Conservation (phyloP, 805 yeast species). For the Teunomyces lycoperdinae region DNA sequence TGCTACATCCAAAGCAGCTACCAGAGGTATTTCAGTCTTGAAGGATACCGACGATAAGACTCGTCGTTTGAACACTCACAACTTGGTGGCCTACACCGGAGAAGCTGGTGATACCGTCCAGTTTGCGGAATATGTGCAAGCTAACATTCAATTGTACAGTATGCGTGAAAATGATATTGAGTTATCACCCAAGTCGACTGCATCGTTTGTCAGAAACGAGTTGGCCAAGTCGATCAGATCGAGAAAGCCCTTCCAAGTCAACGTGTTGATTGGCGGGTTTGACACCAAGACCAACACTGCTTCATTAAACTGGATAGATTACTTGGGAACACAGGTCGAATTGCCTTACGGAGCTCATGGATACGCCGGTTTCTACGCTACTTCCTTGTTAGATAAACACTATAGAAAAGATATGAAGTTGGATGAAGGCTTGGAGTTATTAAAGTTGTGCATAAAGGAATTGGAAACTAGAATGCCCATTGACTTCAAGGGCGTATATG, state of each 20-base stretch:
- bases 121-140: slow-evolving; percentile 92
- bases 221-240: slow-evolving; percentile 86
- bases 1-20: slow-evolving; percentile 93
- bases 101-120: slow-evolving; percentile 96
- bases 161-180: slow-evolving; percentile 79
- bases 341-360: slow-evolving; percentile 98
- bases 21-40: slow-evolving; percentile 83
- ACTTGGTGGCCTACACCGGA: slow-evolving; percentile 86
- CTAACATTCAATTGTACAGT: slow-evolving; percentile 82
- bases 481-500: slow-evolving; percentile 84
- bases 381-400: slow-evolving; percentile 87
- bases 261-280: slow-evolving; percentile 83
- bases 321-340: slow-evolving; percentile 85
- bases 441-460: slow-evolving; percentile 73
- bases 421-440: slow-evolving; percentile 75
- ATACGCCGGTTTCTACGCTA: slow-evolving; percentile 93
- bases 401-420: slow-evolving; percentile 71
- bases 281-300: slow-evolving; percentile 61
- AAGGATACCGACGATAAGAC: slow-evolving; percentile 82
- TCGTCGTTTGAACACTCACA: slow-evolving; percentile 66
- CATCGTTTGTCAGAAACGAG: slow-evolving; percentile 83
- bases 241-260: slow-evolving; percentile 90
- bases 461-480: slow-evolving; percentile 83
- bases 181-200: slow-evolving; percentile 79
- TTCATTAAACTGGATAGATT: slow-evolving; percentile 83